Conservation (phyloP, 2,329 filamentous ascomycete genomes). For the Aspergillus pseudonomiae region DNA sequence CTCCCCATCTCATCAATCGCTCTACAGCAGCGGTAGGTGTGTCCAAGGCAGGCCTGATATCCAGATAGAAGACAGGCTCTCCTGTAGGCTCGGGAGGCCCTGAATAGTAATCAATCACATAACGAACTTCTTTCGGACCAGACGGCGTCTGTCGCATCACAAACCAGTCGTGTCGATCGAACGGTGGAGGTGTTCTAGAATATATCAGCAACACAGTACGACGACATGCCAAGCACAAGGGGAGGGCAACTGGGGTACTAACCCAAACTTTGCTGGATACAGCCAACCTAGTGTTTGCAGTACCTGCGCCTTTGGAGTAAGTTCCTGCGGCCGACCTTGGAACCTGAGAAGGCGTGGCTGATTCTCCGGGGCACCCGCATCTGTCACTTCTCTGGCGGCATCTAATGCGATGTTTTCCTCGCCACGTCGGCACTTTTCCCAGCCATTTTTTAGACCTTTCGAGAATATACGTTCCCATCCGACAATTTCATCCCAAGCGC, state of each 20-base stretch:
- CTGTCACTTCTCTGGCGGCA: conserved; percentile 53
- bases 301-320: conserved; percentile 89
- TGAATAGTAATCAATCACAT: conserved; percentile 96
- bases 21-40: conserved; percentile 80
- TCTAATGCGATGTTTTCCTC: conserved; percentile 66
- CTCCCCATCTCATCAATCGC: conserved; percentile 83
- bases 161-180: conserved; percentile 97
- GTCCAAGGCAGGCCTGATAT: conserved; percentile 86
- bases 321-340: conserved; percentile 82
- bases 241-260: conserved; percentile 35
- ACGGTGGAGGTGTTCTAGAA: conserved; percentile 75
- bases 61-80: conserved; percentile 93
- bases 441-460: conserved; percentile 71
- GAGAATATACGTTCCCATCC: conserved; percentile 89
- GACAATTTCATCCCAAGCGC: conserved; percentile 93
- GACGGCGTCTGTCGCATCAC: conserved; percentile 70
- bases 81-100: conserved; percentile 79
- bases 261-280: conserved; percentile 80
- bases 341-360: conserved; percentile 81
- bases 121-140: conserved; percentile 78
- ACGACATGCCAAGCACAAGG: background rate
- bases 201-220: conserved; percentile 2
- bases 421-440: conserved; percentile 72
- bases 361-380: conserved; percentile 31
- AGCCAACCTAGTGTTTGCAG: conserved; percentile 76